Evolutionary conservation across 2,329 filamentous ascomycete species (phyloP), one percentile per base, ranked within the genome.

Genomic region (Verticillium tricorpus): DNA sequence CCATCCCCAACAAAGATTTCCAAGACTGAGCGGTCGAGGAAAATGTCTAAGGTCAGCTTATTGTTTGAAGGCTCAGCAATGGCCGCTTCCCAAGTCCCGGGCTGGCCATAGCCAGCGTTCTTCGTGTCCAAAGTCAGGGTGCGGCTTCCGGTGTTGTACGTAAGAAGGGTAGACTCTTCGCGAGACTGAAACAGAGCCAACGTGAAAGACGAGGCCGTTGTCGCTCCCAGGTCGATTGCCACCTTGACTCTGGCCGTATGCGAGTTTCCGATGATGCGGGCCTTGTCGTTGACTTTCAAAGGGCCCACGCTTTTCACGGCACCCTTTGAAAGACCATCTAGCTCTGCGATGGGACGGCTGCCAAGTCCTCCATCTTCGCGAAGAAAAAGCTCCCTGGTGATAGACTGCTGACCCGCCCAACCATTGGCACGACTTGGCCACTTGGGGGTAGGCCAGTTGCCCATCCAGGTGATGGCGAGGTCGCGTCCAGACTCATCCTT

Each of bases 1-100:
- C 70, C 71, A 64, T 72, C 70, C 1, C 66, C 65, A 37, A 59
- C 66, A 63, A 72, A 73, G 19, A 72, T 63, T 63, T 73, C 70
- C 56, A 72, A 54, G 22, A 64, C 67, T 3, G 68, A 69, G 5
- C 66, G 67, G 63, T 73, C 71, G 32, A 73, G 62, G 31, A 73
- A 68, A 25, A 73, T 68, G 56, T 72, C 69, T 52, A 73, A 57
- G 14, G n/a, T 62, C 22, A 73, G 63, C 59, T 67, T 65, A 19
- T 67, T 62, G n/a, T 65, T 61, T 1, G 37, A 54, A 1, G 64
- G 17, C 57, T 39, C 54, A 1, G 45, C 66, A 61, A 73, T 65
- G 37, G 60, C 59, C 3, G 69, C 69, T 15, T 64, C 65, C 70
- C 69, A 73, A 12, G 60, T 68, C 1, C 69, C 70, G 9, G 68